Base-by-base conservation (phyloP, 768 basidiomycete genomes). In the Suillus subluteus region DNA sequence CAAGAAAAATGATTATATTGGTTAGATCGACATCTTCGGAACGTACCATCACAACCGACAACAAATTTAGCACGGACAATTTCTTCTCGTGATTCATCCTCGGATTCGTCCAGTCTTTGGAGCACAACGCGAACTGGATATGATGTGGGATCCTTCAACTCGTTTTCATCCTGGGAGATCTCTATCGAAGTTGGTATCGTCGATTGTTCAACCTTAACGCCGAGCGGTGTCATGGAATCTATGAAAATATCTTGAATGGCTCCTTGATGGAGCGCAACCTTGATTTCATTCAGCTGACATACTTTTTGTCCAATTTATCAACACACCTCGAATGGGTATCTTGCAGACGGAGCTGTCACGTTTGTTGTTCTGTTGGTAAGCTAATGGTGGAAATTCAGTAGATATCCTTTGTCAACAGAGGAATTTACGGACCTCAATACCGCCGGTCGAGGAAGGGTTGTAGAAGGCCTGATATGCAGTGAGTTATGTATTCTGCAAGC, bases 51-150 rank as follows among this genome's bases (percentile, higher is more conserved):
- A 26, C 88, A 84, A 2, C 93, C 93, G 41, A 95, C 79, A 2
- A 94, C 88, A 72, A 87, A 94, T 75, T 89, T 92, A 1, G 91
- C 90, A 64, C 80, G 79, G 1, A 92, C 87, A 12, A 85, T 77
- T 72, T 92, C 91, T 11, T 80, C 81, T 6, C 77, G 75, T 7
- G 76, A 65, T 23, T 79, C 72, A 30, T 73, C 79, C 13, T 82
- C 79, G 18, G 70, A 68, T 35, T 48, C 68, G 15, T 72, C 76
- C 11, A 73, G 52, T 46, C 62, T 62, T 50, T 70, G 61, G 32
- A 76, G 62, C 15, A 64, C 73, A 58, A 70, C 75, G 52, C 71
- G 73, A 43, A 77, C 66, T 1, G 73, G 67, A 56, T 74, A 66
- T 23, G 76, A 68, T 8, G 65, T 61, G 23, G 71, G 70, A 37